These are phyloP conservation scores for Cornus kousa DNA, from an alignment of 148 eudicot genomes.

Conservation along the genomic window DNA sequence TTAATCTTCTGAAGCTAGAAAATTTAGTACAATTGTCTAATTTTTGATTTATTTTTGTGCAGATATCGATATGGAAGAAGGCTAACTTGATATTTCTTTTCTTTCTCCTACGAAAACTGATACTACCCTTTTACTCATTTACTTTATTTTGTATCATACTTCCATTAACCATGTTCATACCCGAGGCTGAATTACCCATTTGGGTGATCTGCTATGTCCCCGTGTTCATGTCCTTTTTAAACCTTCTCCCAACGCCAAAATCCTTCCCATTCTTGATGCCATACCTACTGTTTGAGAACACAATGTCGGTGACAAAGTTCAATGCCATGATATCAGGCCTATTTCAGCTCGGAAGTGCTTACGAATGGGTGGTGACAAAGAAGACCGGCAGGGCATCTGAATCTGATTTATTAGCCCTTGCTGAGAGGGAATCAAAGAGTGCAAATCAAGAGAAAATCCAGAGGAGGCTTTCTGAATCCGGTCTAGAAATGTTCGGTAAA, in stretches of 20 bases:
- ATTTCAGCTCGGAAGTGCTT: constrained; percentile 65
- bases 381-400: constrained; percentile 66
- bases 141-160: constrained; percentile 64
- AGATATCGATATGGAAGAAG: constrained; percentile 62
- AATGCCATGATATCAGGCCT: constrained; percentile 69
- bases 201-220: constrained; percentile 73
- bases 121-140: constrained; percentile 70
- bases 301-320: constrained; percentile 75
- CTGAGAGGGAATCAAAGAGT: constrained; percentile 44
- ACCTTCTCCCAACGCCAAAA: constrained; percentile 54
- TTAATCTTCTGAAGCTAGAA: neutral
- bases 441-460: constrained; percentile 44
- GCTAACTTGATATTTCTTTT: constrained; percentile 59
- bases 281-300: constrained; percentile 65
- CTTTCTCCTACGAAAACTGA: constrained; percentile 62
- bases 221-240: constrained; percentile 47
- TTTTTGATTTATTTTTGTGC: constrained; percentile 16
- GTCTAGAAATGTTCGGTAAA: constrained; percentile 42
- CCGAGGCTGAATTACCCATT: constrained; percentile 57
- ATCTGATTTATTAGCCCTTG: constrained; percentile 48
- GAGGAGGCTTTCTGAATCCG: constrained; percentile 55
- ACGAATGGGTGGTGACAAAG: constrained; percentile 76
- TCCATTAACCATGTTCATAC: constrained; percentile 67
- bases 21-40: neutral
- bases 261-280: constrained; percentile 67